Base-by-base conservation (phyloP, 169 alveolate genomes). In the Plasmodium cynomolgi region DNA sequence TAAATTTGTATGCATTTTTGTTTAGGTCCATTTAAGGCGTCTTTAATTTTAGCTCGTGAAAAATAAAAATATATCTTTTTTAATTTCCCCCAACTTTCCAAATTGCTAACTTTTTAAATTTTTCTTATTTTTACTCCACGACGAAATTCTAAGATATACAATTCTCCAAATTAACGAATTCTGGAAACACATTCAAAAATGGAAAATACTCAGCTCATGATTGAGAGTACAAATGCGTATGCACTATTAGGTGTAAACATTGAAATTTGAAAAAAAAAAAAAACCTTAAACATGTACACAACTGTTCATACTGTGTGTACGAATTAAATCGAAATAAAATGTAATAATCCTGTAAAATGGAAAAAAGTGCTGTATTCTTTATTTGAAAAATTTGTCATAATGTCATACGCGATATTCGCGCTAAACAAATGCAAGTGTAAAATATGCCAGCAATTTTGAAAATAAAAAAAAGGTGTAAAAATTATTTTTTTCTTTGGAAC, bases 371-470 rank as follows among this genome's bases (percentile, higher is more conserved):
- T 68, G 37, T 9, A 26, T 68, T 29, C 20, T 20, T 29, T 68
- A 68, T 68, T 20, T 26, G n/a, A 20, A 68, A 23, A 68, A 20
- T 68, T 68, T 13, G 31, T 23, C 41, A 68, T 29, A 68, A 68
- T 26, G 77, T 23, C 37, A 68, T 68, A 29, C 41, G 37, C 17
- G 31, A 68, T 68, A 29, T 68, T 26, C 37, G 37, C 77, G 37
- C 37, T 68, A 68, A 68, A 26, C 77, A 68, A 68, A 68, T 23
- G 77, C n/a, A 68, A 68, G 37, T 68, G 77, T 68, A 68, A 68
- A 68, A 68, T 26, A 68, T 68, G 37, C 37, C 39, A 68, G 37
- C 15, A 13, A 9, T 68, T n/a, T 68, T 20, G 29, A 68, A 68
- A 68, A 68, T 23, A 68, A 20, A 68, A 62, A 68, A 68, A 68